Evolutionary conservation across 208 protist species (phyloP), one percentile per base, ranked within the genome.

Genomic region (Porcisia hertigi): DNA sequence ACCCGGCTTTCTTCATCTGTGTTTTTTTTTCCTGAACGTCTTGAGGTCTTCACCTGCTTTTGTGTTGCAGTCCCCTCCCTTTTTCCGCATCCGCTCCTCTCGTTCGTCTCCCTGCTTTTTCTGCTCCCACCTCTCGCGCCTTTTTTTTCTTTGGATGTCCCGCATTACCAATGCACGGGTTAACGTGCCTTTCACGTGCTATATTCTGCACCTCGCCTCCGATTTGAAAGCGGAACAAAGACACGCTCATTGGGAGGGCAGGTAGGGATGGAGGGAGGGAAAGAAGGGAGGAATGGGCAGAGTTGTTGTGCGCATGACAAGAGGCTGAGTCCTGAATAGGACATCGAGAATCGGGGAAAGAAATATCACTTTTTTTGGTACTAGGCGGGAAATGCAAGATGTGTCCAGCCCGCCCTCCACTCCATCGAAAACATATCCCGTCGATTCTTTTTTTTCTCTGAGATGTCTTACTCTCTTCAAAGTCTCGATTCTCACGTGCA

Each of bases 11-110:
- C 39, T 30, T 66, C 20, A 45, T 45, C 39, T 43, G 11, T 25
- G 3, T 71, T 75, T 43, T 80, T 34, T 77, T 62, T 71, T 58
- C 53, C 57, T 41, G 23, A 41, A 45, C 25, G n/a, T 70, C 55
- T 57, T 52, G 34, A 23, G 6, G 30, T 30, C 7, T 11, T n/a
- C 7, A 16, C 49, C 47, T 41, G 9, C 14, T 53, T 41, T 34
- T 41, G 47, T 14, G n/a, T 30, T 39, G n/a, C 18, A 11, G 43
- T 5, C 6, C 16, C 0, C 66, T 45, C 30, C 47, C 47, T 52
- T 12, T 0, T 20, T 2, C 45, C 43, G 6, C 66, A 23, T 11
- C 39, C 45, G 12, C 25, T 30, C 18, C 62, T 49, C 20, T 66
- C 20, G 9, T 9, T 66, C 20, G 0, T 47, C 16, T 52, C 20